Conservation (phyloP, 192 early-diverging fungal species). For the Coemansia sp. region DNA sequence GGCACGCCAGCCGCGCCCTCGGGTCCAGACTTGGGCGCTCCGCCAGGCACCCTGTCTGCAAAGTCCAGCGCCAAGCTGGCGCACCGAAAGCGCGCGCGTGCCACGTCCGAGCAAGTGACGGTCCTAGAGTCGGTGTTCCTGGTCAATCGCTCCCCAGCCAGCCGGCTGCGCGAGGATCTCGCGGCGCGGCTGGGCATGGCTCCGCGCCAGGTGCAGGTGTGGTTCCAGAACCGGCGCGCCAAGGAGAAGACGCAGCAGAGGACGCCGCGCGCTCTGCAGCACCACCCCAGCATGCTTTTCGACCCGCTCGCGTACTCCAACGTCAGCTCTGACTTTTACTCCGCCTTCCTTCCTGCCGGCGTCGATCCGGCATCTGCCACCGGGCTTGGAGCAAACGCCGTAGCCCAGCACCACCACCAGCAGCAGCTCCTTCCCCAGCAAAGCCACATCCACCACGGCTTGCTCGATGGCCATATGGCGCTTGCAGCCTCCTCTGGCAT, state of each 20-base stretch:
- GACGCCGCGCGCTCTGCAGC: conserved; percentile 38
- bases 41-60: neutral
- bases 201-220: conserved; percentile 76
- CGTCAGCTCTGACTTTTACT: conserved; percentile 27
- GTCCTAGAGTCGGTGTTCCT: conserved; percentile 70
- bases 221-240: conserved; percentile 91
- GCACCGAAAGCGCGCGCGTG: conserved; percentile 66
- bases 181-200: conserved; percentile 72
- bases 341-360: conserved; percentile 30
- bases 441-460: neutral
- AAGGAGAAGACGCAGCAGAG: conserved; percentile 67
- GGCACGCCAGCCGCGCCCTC: conserved; percentile 2
- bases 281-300: conserved; percentile 22
- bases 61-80: conserved; percentile 28
- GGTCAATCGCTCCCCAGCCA: conserved; percentile 75
- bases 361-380: conserved; percentile 2
- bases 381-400: too few relatives aligned
- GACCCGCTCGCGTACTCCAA: conserved; percentile 25
- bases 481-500: conserved; percentile 23
- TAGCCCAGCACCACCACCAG: conserved; percentile 12
- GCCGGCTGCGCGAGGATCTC: conserved; percentile 62
- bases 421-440: conserved; percentile 3
- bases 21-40: neutral
- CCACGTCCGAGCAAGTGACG: conserved; percentile 71
- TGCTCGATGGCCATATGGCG: conserved; percentile 24